A percentile compares a stretch with the other conserved stretches of the same genome.
Conservation (phyloP, 306 rosid species). For the Citrullus colocynthis region DNA sequence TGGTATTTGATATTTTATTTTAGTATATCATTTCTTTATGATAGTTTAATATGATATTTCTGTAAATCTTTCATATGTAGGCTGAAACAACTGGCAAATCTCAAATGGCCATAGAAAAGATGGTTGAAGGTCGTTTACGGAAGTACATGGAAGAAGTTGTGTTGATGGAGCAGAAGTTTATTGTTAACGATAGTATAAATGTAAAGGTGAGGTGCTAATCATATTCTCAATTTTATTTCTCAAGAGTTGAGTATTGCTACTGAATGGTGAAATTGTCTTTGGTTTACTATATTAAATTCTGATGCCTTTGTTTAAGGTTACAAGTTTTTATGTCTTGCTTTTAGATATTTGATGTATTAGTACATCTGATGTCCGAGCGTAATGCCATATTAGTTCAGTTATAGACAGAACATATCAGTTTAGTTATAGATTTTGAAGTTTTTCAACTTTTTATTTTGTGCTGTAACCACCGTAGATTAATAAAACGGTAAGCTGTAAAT, state of each 20-base stretch:
- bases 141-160: conserved; percentile 90
- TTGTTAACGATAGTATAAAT: conserved; percentile 48
- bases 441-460: neutral
- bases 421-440: neutral
- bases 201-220: conserved; percentile 45
- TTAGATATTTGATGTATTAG: neutral
- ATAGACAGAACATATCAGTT: neutral
- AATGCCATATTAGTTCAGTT: neutral
- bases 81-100: conserved; percentile 78
- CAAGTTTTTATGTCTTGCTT: neutral
- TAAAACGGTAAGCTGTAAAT: neutral
- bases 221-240: neutral
- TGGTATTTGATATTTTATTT: neutral
- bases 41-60: neutral
- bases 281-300: neutral
- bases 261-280: neutral
- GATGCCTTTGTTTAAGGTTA: neutral
- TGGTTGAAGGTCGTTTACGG: conserved; percentile 89
- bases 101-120: conserved; percentile 79
- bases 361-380: neutral
- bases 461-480: neutral
- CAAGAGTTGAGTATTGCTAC: neutral
- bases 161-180: conserved; percentile 78
- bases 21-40: neutral
- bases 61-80: conserved; percentile 27